These are phyloP conservation scores for Eucalyptus urophylla DNA, from an alignment of 345 rosid species.

Conservation along the genomic window DNA sequence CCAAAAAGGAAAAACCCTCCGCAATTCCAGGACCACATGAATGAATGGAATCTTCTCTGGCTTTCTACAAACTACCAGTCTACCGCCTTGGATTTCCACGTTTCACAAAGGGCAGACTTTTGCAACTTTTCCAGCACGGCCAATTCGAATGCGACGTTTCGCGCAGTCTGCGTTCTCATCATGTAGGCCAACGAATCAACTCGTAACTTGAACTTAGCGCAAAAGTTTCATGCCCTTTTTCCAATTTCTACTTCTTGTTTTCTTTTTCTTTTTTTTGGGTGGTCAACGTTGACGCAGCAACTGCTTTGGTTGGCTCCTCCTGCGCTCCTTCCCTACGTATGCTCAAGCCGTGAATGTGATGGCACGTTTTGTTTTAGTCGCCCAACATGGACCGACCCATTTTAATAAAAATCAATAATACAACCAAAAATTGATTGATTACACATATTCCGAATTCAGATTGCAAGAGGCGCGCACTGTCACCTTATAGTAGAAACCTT, in stretches of 20 bases:
- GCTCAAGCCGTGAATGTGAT: neutral
- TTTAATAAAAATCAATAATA: neutral
- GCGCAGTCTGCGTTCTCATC: neutral
- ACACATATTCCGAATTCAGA: neutral
- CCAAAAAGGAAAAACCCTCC: neutral
- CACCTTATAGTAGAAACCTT: fast-evolving
- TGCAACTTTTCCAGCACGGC: neutral
- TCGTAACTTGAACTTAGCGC: neutral
- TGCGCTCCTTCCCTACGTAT: neutral
- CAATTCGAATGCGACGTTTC: neutral
- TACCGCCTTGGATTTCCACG: neutral
- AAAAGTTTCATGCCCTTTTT: neutral
- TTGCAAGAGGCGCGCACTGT: fast-evolving
- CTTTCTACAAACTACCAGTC: neutral
- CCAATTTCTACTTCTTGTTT: neutral
- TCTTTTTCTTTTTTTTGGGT: neutral
- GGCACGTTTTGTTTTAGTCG: neutral
- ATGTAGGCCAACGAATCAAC: neutral
- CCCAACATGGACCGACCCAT: neutral
- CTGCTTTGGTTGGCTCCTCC: neutral
- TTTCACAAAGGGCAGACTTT: neutral
- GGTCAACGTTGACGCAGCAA: neutral
- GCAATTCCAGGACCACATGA: neutral
- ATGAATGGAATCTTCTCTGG: neutral
- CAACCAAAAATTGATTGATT: neutral